Evolutionary conservation across 2,329 filamentous ascomycete genomes (phyloP), one percentile per base, ranked within the genome.

Genomic region (Aspergillus felis): DNA sequence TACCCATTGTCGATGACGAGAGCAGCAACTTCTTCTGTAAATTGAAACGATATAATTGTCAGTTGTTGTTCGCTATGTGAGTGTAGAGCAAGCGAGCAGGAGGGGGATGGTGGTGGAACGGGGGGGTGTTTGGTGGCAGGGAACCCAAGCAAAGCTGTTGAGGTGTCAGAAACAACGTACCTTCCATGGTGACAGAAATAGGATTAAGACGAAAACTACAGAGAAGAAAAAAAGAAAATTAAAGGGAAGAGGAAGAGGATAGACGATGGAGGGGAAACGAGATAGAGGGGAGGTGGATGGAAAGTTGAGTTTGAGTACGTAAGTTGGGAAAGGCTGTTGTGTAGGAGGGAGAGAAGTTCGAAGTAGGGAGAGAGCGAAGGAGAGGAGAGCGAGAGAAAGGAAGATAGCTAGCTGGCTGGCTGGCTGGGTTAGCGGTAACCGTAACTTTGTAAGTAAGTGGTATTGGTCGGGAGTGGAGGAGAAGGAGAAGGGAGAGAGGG

Each of bases 1-100:
- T 93, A 99, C 94, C 94, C 94, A 97, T 99, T 99, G 92, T 99
- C 94, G 84, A 99, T 97, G 83, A 99, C 94, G 91, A 99, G 92
- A 82, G 94, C 94, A 82, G 94, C 94, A 83, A 99, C 94, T 91
- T 99, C 94, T 87, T 99, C 94, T 97, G 78, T 81, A 82, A 65
- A 63, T 62, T 24, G 64, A 70, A 63, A 76, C 68, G 55, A 67
- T 60, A 66, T 35, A 25, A 46, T 58, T 35, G 75, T 79, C 69
- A 79, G 76, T 71, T 64, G 66, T 53, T 20, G 50, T 54, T 56
- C 64, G 57, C 56, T 51, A 54, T 51, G 57, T 49, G 41, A 48
- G 59, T 57, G 51, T 51, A 58, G 62, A 61, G 63, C 62, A 61
- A 62, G 53, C 50, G 55, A 60, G 55, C 44, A 51, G 28, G 57